These are phyloP conservation scores for Phoma sp. DNA, from an alignment of 2,329 filamentous ascomycete species.

Conservation along the genomic window DNA sequence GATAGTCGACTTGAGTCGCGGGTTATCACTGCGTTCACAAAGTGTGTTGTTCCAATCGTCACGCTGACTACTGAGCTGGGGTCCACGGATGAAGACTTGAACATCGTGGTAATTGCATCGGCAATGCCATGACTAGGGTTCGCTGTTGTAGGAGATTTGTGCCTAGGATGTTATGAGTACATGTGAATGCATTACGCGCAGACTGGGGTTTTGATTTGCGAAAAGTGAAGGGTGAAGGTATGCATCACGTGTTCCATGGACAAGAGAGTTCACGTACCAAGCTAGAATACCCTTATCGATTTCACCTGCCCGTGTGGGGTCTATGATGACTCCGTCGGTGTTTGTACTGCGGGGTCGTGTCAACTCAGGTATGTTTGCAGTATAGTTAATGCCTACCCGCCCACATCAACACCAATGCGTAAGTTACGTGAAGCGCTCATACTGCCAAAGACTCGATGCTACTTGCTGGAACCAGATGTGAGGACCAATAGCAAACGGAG, in stretches of 20 bases:
- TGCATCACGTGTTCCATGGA: conserved; percentile 10
- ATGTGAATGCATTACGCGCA: not conserved
- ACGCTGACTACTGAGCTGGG: conserved; percentile 51
- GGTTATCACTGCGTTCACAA: conserved; percentile 60
- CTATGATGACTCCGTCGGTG: conserved; percentile 47
- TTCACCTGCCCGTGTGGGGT: conserved; percentile 37
- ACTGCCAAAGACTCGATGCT: not conserved
- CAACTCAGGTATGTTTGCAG: conserved; percentile 1
- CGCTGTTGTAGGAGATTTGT: conserved; percentile 48
- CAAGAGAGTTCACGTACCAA: conserved; percentile 30
- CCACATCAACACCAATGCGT: conserved; percentile 54
- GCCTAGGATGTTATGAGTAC: conserved; percentile 28
- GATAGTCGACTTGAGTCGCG: conserved; percentile 58
- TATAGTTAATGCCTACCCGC: conserved; percentile 40
- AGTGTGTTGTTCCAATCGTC: conserved; percentile 60
- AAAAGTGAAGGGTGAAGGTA: not conserved
- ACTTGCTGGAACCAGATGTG: not conserved
- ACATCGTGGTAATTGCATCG: conserved; percentile 45
- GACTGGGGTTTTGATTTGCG: not conserved
- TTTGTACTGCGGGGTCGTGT: conserved; percentile 37
- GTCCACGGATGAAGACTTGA: conserved; percentile 39
- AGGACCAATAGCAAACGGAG: conserved; percentile 5
- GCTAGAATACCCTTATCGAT: conserved; percentile 41
- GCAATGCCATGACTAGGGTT: conserved; percentile 48
- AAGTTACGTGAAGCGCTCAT: conserved; percentile 33